Percentiles rank a stretch among this genome's conserved stretches.
Evolutionary conservation across 352 stramenopile species (phyloP).

Genomic region (Pythium dissotocum): DNA sequence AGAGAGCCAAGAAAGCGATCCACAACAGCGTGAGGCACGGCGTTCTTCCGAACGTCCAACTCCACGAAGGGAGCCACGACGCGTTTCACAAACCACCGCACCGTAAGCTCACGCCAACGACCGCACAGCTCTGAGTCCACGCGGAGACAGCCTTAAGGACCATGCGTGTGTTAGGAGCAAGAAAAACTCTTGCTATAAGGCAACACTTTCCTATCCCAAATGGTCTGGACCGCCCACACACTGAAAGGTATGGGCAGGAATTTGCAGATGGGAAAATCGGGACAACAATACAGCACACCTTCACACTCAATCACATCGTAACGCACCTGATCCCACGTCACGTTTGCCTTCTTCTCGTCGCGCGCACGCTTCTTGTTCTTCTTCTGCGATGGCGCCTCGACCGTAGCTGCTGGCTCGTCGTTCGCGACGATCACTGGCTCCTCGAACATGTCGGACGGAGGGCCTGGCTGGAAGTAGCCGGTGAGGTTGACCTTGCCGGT

Average conservation of each 20-base stretch:
- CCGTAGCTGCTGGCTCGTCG: background rate
- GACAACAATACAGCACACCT: constrained; percentile 15
- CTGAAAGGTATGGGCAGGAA: constrained; percentile 48
- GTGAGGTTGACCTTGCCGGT: constrained; percentile 67
- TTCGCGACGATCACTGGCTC: constrained; percentile 16
- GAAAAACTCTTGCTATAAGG: constrained; percentile 78
- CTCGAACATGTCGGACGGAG: constrained; percentile 41
- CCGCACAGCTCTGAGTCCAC: constrained; percentile 43
- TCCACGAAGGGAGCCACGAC: background rate
- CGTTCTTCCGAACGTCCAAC: constrained; percentile 1
- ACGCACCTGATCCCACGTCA: constrained; percentile 63
- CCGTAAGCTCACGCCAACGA: constrained; percentile 27
- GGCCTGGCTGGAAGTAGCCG: constrained; percentile 81
- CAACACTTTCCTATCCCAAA: constrained; percentile 86
- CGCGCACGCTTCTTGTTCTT: constrained; percentile 75
- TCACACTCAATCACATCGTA: constrained; percentile 17
- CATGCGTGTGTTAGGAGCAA: constrained; percentile 74
- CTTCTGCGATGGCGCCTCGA: constrained; percentile 16
- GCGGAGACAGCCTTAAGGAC: constrained; percentile 92
- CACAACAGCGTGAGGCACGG: constrained; percentile 1
- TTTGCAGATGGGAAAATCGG: constrained; percentile 59
- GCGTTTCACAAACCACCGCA: constrained; percentile 18
- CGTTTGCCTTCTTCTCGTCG: constrained; percentile 33
- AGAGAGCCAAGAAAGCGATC: constrained; percentile 5
- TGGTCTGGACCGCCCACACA: constrained; percentile 79